These are phyloP conservation scores for Glycine soja DNA, from an alignment of 306 rosid species.

Conservation along the genomic window DNA sequence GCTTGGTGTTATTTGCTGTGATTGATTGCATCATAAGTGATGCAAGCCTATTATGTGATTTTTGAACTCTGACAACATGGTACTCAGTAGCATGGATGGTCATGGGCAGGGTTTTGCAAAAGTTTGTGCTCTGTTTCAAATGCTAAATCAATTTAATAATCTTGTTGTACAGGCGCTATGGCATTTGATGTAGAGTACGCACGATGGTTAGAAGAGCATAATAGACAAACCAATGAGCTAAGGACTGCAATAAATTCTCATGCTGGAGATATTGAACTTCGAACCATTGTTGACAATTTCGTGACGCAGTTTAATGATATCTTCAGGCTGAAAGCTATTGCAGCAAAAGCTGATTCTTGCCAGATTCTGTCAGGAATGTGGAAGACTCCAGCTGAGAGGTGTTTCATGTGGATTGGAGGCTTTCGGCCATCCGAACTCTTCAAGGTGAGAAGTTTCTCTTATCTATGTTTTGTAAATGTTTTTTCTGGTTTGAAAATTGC, in stretches of 20 bases:
- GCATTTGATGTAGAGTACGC: conserved; percentile 91
- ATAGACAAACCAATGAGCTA: conserved; percentile 84
- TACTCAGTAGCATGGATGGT: conserved; percentile 10
- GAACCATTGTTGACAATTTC: conserved; percentile 83
- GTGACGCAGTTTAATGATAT: conserved; percentile 83
- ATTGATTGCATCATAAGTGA: conserved; percentile 21
- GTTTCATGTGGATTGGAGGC: conserved; percentile 99
- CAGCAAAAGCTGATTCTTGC: conserved; percentile 94
- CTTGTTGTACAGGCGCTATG: conserved; percentile 74
- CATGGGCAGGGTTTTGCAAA: neutral
- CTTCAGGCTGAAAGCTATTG: conserved; percentile 86
- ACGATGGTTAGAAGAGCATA: conserved; percentile 95
- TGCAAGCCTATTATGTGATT: neutral
- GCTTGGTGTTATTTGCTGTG: conserved; percentile 15
- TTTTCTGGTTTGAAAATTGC: conserved; percentile 4
- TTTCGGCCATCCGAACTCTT: conserved; percentile 95
- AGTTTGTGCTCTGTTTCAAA: conserved; percentile 29
- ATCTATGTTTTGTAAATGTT: neutral
- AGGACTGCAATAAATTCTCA: conserved; percentile 97
- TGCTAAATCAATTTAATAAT: conserved; percentile 26
- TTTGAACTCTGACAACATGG: neutral
- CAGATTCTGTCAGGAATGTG: conserved; percentile 97
- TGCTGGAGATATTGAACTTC: conserved; percentile 93
- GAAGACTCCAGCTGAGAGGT: conserved; percentile 98
- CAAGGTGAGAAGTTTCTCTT: conserved; percentile 63